Conservation (phyloP, 257 asterid genomes). For the Cordia subcordata region DNA sequence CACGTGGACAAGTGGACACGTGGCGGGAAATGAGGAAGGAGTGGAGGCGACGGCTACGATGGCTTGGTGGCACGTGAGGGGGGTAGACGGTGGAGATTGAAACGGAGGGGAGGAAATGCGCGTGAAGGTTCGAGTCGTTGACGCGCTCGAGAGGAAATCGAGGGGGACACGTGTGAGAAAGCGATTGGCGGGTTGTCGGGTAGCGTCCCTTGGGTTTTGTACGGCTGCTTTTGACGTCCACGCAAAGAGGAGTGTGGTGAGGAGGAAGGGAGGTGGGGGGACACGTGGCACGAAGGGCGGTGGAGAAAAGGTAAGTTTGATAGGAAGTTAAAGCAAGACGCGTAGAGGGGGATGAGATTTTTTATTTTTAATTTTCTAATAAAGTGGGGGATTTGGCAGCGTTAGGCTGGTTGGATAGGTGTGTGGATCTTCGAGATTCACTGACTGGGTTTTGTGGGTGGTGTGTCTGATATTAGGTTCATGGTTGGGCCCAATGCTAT, state of each 20-base stretch:
- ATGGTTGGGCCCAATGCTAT: no score
- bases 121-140: constrained; percentile 29
- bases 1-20: constrained; percentile 51
- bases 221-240: constrained; percentile 18
- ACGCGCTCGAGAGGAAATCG: constrained; percentile 2
- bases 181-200: neutral
- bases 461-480: no score
- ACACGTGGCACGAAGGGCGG: constrained; percentile 9
- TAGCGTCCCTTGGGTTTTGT: constrained; percentile 14
- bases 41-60: constrained; percentile 49
- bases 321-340: neutral
- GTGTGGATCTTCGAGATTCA: no score
- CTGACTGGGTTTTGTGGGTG: no score
- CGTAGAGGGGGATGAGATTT: neutral
- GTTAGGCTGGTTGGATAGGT: no score
- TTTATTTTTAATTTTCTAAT: no score
- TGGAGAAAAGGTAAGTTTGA: neutral
- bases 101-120: constrained; percentile 5
- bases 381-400: no score
- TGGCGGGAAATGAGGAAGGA: constrained; percentile 28
- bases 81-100: constrained; percentile 51
- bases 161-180: neutral
- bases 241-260: neutral
- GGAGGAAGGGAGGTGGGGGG: neutral
- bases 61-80: constrained; percentile 38